These are phyloP conservation scores for Rhodotorula paludigena DNA, from an alignment of 768 basidiomycete genomes.

Conservation along the genomic window DNA sequence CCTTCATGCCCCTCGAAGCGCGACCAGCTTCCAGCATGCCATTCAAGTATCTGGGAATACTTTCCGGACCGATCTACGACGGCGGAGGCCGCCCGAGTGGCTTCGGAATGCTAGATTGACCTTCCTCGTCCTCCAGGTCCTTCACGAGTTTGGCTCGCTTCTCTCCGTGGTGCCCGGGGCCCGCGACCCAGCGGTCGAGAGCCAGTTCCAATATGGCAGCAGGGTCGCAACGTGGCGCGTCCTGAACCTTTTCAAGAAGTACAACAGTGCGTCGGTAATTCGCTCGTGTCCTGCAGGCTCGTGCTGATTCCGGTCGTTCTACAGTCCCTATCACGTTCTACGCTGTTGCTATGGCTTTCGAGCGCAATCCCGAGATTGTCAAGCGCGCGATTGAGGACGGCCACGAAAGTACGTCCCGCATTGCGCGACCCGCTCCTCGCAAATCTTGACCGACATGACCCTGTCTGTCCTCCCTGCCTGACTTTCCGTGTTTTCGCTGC, in stretches of 20 bases:
- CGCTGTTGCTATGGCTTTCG: slow-evolving; percentile 38
- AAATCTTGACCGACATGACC: background rate
- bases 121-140: too few species aligned
- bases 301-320: background rate
- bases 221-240: slow-evolving; percentile 44
- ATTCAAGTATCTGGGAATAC: too few species aligned
- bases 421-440: background rate
- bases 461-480: background rate
- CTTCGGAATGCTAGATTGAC: too few species aligned
- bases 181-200: slow-evolving; percentile 20
- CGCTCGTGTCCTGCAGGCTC: background rate
- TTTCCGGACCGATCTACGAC: too few species aligned
- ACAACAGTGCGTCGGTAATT: slow-evolving; percentile 19
- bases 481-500: background rate
- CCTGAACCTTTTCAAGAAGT: slow-evolving; percentile 41
- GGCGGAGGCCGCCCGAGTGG: too few species aligned
- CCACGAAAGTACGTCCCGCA: background rate
- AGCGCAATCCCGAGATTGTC: slow-evolving; percentile 39
- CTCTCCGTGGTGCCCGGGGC: background rate
- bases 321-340: slow-evolving; percentile 39
- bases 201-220: slow-evolving; percentile 43
- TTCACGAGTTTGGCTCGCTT: slow-evolving; percentile 42
- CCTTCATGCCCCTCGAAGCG: too few species aligned
- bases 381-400: slow-evolving; percentile 15
- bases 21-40: too few species aligned